A percentile compares a stretch with the other conserved stretches of the same genome.
Evolutionary conservation across 805 yeast species (phyloP).

Genomic region (Lachancea thermotolerans): DNA sequence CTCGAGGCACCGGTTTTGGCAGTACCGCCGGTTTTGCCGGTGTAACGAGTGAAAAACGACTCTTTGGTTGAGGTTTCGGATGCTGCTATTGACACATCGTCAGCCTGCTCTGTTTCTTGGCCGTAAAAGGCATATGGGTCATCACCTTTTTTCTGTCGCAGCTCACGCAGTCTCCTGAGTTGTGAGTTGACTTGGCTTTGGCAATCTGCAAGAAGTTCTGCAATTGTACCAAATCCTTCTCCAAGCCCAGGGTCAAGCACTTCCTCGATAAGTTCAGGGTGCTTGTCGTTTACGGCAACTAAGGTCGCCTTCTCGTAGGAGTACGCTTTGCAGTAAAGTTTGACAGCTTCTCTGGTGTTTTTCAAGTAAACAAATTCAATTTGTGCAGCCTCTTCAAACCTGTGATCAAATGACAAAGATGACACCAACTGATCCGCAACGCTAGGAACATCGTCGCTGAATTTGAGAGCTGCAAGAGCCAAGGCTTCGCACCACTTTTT

Average conservation of each 20-base stretch:
- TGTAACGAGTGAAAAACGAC: slow-evolving; percentile 89
- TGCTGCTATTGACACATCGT: slow-evolving; percentile 90
- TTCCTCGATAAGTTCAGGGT: slow-evolving; percentile 42
- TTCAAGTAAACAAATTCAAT: slow-evolving; percentile 58
- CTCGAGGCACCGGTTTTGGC: slow-evolving; percentile 96
- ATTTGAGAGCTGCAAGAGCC: slow-evolving; percentile 42
- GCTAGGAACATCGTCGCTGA: slow-evolving; percentile 35
- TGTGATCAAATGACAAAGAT: slow-evolving; percentile 58
- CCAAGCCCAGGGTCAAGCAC: slow-evolving; percentile 68
- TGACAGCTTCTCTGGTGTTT: slow-evolving; percentile 56
- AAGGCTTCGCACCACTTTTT: slow-evolving; percentile 85
- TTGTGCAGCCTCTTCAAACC: slow-evolving; percentile 73
- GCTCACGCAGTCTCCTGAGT: slow-evolving; percentile 71
- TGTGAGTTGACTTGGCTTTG: slow-evolving; percentile 79
- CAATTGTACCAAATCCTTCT: slow-evolving; percentile 82
- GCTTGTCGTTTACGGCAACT: slow-evolving; percentile 42
- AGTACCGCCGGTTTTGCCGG: slow-evolving; percentile 93
- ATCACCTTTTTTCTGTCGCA: slow-evolving; percentile 71
- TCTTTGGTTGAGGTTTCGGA: slow-evolving; percentile 90
- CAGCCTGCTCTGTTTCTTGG: slow-evolving; percentile 68
- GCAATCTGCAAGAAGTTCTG: slow-evolving; percentile 92
- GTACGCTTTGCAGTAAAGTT: slow-evolving; percentile 66
- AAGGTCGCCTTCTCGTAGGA: slow-evolving; percentile 71
- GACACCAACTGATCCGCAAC: slow-evolving; percentile 56
- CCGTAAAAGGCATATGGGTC: slow-evolving; percentile 88